Evolutionary conservation across 2,329 filamentous ascomycete genomes (phyloP).

Genomic region (Colletotrichum endophyticum): DNA sequence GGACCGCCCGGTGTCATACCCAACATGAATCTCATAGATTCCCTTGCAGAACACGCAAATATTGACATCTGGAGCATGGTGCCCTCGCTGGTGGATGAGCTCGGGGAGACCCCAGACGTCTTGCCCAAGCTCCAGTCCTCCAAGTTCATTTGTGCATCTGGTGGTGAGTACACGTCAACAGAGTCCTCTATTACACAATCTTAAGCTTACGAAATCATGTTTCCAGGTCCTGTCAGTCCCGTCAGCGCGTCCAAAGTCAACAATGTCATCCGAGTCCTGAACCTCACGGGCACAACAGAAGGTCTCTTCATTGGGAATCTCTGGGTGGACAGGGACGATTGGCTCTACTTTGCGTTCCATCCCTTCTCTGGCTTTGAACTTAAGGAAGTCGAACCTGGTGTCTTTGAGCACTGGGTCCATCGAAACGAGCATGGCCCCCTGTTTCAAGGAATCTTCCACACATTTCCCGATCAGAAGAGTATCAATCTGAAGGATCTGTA

Average conservation of each 20-base stretch:
- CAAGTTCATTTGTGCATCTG: background rate
- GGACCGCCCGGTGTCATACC: background rate
- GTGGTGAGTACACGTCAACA: background rate
- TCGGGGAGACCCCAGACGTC: background rate
- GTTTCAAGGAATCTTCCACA: background rate
- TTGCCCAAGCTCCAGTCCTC: background rate
- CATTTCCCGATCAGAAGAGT: background rate
- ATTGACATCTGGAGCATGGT: background rate
- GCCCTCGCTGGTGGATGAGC: background rate
- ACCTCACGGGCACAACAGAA: background rate
- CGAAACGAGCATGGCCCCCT: background rate
- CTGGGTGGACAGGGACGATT: background rate
- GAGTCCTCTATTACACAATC: background rate
- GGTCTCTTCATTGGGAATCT: background rate
- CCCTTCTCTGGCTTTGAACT: background rate
- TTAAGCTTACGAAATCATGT: background rate
- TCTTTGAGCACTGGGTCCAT: background rate
- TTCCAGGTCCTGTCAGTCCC: background rate
- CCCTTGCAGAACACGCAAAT: background rate
- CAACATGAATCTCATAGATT: background rate
- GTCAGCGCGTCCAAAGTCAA: background rate
- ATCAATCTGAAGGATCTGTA: background rate
- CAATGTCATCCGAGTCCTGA: background rate
- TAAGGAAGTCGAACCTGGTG: background rate
- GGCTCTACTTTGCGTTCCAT: background rate